Conservation (phyloP, 2,329 filamentous ascomycete genomes). For the Grosmannia huntii region DNA sequence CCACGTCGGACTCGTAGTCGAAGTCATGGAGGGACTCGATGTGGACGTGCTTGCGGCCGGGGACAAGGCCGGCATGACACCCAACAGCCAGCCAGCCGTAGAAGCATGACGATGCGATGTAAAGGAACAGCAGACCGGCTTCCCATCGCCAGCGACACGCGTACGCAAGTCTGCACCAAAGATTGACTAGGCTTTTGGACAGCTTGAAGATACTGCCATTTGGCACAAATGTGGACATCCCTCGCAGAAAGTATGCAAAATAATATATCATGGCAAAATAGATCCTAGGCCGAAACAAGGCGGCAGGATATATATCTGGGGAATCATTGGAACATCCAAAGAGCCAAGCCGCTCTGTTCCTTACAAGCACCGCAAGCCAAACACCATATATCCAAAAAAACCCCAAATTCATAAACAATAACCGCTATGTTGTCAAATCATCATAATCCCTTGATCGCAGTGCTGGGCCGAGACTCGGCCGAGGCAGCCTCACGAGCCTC, state of each 20-base stretch:
- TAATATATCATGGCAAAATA: neutral
- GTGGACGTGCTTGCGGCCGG: conserved; percentile 54
- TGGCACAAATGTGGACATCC: no score
- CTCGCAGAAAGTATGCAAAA: neutral
- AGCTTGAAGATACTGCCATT: no score
- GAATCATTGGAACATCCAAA: neutral
- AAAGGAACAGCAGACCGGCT: no score
- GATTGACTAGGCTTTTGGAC: no score
- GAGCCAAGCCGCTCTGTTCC: neutral
- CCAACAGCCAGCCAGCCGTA: neutral
- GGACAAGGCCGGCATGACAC: neutral
- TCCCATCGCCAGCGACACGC: no score
- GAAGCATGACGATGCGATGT: neutral
- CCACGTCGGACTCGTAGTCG: conserved; percentile 68
- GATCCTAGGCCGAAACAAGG: neutral
- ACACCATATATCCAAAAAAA: no score
- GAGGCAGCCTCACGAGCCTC: conserved; percentile 35
- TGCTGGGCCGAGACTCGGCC: conserved; percentile 3
- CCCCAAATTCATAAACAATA: neutral
- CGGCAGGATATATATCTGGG: neutral
- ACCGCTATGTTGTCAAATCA: neutral
- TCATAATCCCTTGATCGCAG: conserved; percentile 2
- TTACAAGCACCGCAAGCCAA: no score
- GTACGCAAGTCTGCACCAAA: no score
- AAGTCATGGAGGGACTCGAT: conserved; percentile 85